Base-by-base conservation (phyloP, 805 yeast genomes). In the Metschnikowia bowlesiae region DNA sequence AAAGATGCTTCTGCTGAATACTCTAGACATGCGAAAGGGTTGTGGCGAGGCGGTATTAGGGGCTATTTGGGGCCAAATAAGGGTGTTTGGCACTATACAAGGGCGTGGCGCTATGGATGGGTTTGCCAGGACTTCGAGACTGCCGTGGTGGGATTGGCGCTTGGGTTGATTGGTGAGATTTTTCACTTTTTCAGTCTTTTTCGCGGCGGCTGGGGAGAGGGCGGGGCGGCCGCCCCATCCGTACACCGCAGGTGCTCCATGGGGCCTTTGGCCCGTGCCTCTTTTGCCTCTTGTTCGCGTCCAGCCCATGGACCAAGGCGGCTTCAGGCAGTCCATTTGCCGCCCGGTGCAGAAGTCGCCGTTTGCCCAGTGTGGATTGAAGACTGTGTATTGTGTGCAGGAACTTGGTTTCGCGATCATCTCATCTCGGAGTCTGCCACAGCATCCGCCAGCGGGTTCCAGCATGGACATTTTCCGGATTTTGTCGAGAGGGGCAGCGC, bases 391-490 rank as follows among this genome's bases (percentile, higher is more conserved):
- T 30, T 36, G n/a, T 16, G 39, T 36, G 37, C 37, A 34, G 37
- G 37, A n/a, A 3, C 29, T 28, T 1, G 9, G 29, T 16, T 14
- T 6, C 7, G 44, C 35, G 44, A 28, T 28, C 26, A 40, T 29
- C 28, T 40, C 28, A 13, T 29, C 44, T 28, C 41, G 11, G 4
- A 18, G 28, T 28, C 41, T 39, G 28, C 14, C 8, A 9, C n/a
- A 10, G 5, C 7, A 22, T 10, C 3, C 6, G 14, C 41, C 30
- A 39, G 10, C 29, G 10, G n/a, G 26, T 16, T 4, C 13, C 38
- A 7, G 42, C 30, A 90, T 90, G 97, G 99, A 92, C 71, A 85
- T 92, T 53, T 94, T 92, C 66, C 76, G 88, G 60, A 83, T 94
- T 2, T 76, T 92, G 35, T 75, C 90, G 0, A 75, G 97, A 62